Conservation (phyloP, 2,329 filamentous ascomycete genomes). For the Beauveria scarabaeidicola region DNA sequence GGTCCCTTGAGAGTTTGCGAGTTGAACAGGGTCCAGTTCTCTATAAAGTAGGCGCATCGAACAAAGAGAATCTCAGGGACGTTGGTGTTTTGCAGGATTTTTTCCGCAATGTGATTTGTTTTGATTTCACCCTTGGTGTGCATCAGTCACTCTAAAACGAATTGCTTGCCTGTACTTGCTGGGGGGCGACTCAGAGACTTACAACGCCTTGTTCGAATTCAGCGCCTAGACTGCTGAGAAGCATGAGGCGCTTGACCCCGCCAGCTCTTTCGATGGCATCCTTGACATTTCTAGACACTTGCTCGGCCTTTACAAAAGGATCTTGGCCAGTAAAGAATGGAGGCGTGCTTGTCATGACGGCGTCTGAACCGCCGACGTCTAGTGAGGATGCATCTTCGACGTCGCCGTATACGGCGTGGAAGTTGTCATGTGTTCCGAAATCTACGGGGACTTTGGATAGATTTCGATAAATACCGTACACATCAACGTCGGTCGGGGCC, state of each 20-base stretch:
- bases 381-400: conserved; percentile 16
- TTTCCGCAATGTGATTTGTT: conserved; percentile 27
- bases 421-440: conserved; percentile 15
- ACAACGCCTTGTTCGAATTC: conserved; percentile 26
- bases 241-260: conserved; percentile 22
- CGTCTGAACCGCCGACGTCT: conserved; percentile 18
- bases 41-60: conserved; percentile 29
- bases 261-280: conserved; percentile 19
- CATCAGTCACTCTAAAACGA: neutral
- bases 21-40: conserved; percentile 26
- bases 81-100: conserved; percentile 13
- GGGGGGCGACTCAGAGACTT: conserved; percentile 1
- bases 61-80: conserved; percentile 23
- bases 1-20: conserved; percentile 18
- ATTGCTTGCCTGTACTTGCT: too few species aligned
- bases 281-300: conserved; percentile 18
- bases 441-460: conserved; percentile 16
- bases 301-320: conserved; percentile 2
- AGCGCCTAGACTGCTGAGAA: conserved; percentile 25
- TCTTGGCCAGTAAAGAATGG: conserved; percentile 15
- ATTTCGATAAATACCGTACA: conserved; percentile 18
- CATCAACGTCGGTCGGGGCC: conserved; percentile 3
- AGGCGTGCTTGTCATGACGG: conserved; percentile 19
- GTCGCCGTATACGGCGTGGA: conserved; percentile 18
- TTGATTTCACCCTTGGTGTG: conserved; percentile 25